Base-by-base conservation (phyloP, 78 protist species). In the Planoprotostelium fungivorum region DNA sequence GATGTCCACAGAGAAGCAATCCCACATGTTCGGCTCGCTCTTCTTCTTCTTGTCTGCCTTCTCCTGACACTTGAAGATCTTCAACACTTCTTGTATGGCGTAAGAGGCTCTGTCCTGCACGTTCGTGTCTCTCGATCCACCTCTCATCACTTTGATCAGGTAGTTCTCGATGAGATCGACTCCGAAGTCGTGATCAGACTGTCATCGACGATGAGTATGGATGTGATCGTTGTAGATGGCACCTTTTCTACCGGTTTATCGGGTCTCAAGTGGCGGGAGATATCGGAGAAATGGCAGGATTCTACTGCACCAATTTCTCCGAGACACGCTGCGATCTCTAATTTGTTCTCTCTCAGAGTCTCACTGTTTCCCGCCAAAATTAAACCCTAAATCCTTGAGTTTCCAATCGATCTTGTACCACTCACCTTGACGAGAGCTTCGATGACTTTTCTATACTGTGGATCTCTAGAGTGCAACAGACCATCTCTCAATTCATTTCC, bases 101-200 rank as follows among this genome's bases (percentile, higher is more conserved):
- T 90, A 93, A 34, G 92, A 91, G 28, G 95, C 95, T 37, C 95
- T 34, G 84, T 93, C 95, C 86, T 93, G 95, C 5, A 91, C 90
- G 1, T 84, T 88, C 9, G 92, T 51, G 29, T 51, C 83, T 37
- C 89, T 90, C 29, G 95, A 89, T 34, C 91, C 88, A n/a, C n/a
- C n/a, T 0, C 91, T 16, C 0, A 90, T 90, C 87, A 88, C 88
- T 1, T 86, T 89, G 1, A 90, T 37, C 9, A 93, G 86, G 37
- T 89, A 93, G 1, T 89, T 38, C 34, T 86, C 91, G 34, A 93
- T 90, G 35, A 93, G 38, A 0, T 90, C 91, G 0, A 84, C 31
- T 0, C 90, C 95, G 0, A 93, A 51, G 73, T 51, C 73, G 73
- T 51, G 5, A 51, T 51, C 73, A 51, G 73, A 51, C 5, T 51